phyloP scores from a whole-genome alignment of 768 basidiomycete species.

The Boletus reticulatus region DNA sequence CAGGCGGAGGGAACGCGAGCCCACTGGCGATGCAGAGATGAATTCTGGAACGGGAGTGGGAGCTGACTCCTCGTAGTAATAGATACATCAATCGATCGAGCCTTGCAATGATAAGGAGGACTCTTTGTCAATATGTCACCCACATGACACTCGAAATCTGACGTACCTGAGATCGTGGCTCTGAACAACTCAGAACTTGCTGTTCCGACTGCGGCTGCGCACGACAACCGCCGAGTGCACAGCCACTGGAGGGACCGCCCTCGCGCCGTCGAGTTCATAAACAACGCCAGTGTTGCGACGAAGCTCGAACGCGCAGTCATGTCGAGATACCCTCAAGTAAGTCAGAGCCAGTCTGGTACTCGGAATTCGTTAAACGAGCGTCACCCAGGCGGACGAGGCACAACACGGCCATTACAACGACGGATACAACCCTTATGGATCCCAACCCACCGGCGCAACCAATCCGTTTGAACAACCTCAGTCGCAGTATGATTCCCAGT shows the following conservation, averaged over 20 bases:
- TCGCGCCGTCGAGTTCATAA: not conserved
- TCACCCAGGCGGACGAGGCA: conserved; percentile 58
- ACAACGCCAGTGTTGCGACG: not conserved
- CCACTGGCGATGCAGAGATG: not conserved
- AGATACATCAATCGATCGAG: not conserved
- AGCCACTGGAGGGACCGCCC: conserved; percentile 6
- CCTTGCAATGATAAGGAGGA: too few species aligned
- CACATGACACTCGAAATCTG: too few species aligned
- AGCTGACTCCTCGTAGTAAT: not conserved
- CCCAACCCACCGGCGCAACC: conserved; percentile 26
- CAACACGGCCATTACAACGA: conserved; percentile 66
- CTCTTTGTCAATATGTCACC: too few species aligned
- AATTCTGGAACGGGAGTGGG: not conserved
- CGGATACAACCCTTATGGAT: conserved; percentile 53
- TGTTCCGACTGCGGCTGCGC: conserved; percentile 3
- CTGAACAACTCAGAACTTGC: not conserved
- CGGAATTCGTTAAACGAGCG: not conserved
- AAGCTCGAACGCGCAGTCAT: conserved; percentile 22
- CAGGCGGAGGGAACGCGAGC: not conserved
- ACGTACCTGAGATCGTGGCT: too few species aligned
- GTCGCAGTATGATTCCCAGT: conserved; percentile 30
- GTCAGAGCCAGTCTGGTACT: conserved; percentile 6
- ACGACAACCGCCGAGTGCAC: not conserved
- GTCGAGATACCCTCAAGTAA: conserved; percentile 43
- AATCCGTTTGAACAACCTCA: conserved; percentile 43